These are phyloP conservation scores for Medicago lupulina DNA, from an alignment of 306 rosid species.

Conservation along the genomic window DNA sequence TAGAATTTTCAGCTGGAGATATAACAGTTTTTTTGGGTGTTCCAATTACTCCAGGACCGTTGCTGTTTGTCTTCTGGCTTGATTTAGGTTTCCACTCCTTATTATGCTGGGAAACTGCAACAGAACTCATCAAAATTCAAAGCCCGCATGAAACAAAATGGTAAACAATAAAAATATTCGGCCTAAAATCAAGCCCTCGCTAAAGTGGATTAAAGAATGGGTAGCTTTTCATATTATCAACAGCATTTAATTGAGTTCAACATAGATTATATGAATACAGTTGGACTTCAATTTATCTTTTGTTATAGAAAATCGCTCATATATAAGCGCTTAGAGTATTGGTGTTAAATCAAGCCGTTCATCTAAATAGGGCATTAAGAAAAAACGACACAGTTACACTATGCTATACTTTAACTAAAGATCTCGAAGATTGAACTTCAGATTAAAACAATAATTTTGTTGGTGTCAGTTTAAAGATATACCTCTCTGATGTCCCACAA, in stretches of 20 bases:
- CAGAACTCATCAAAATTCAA: constrained; percentile 43
- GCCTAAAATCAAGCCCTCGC: background rate
- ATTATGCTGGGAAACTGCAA: constrained; percentile 84
- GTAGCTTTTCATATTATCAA: too few species aligned
- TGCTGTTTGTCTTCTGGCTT: constrained; percentile 71
- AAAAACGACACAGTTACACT: constrained; percentile 18
- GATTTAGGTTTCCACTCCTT: constrained; percentile 98
- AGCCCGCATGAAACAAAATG: constrained; percentile 22
- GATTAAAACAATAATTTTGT: constrained; percentile 16
- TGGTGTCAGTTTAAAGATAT: constrained; percentile 34
- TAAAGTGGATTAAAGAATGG: too few species aligned
- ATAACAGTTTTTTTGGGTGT: constrained; percentile 70
- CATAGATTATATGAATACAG: background rate
- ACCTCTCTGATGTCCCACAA: constrained; percentile 91
- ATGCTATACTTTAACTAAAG: background rate
- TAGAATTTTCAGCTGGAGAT: constrained; percentile 59
- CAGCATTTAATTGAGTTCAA: background rate
- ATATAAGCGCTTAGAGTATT: background rate
- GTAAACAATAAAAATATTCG: constrained; percentile 22
- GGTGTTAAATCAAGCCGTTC: background rate
- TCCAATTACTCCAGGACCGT: constrained; percentile 81
- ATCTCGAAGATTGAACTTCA: background rate
- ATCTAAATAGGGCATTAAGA: background rate
- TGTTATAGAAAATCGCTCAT: background rate
- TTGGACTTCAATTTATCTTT: background rate